phyloP scores from a whole-genome alignment of 2,329 filamentous ascomycete genomes.

The Metarhizium humberi region DNA sequence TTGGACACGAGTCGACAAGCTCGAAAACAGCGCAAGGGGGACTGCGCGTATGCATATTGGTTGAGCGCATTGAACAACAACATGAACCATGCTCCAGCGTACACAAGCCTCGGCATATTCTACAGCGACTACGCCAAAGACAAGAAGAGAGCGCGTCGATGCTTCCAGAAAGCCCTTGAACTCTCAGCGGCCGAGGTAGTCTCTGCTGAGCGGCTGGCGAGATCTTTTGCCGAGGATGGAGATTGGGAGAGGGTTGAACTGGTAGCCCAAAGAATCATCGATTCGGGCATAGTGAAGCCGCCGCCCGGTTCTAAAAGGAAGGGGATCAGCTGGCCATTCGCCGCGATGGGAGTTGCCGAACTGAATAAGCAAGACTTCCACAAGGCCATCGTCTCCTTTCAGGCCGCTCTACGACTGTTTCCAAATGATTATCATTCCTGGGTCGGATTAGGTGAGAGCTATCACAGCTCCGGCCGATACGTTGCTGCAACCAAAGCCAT shows the following conservation, averaged over 20 bases:
- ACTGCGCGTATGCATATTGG: constrained; percentile 67
- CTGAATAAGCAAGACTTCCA: constrained; percentile 88
- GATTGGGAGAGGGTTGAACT: constrained; percentile 97
- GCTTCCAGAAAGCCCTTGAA: constrained; percentile 94
- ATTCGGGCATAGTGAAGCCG: constrained; percentile 87
- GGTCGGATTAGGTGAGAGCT: constrained; percentile 94
- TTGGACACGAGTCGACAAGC: constrained; percentile 63
- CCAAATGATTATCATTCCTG: constrained; percentile 90
- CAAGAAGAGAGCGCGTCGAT: constrained; percentile 75
- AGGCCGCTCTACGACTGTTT: constrained; percentile 74
- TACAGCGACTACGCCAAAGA: constrained; percentile 89
- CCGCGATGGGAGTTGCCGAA: constrained; percentile 86
- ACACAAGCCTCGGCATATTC: constrained; percentile 82
- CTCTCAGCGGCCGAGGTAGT: constrained; percentile 77
- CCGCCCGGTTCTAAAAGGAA: constrained; percentile 88
- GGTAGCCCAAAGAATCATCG: constrained; percentile 80
- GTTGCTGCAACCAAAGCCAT: constrained; percentile 93
- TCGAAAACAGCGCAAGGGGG: constrained; percentile 67
- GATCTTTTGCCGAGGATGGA: constrained; percentile 75
- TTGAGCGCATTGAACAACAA: constrained; percentile 77
- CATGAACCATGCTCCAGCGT: constrained; percentile 79
- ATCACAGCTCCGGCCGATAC: constrained; percentile 86
- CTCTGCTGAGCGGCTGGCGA: constrained; percentile 79
- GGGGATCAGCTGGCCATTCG: constrained; percentile 92
- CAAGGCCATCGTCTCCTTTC: constrained; percentile 84